These are phyloP conservation scores for Diaporthe batatas DNA, from an alignment of 2,329 filamentous ascomycete species.

Conservation along the genomic window DNA sequence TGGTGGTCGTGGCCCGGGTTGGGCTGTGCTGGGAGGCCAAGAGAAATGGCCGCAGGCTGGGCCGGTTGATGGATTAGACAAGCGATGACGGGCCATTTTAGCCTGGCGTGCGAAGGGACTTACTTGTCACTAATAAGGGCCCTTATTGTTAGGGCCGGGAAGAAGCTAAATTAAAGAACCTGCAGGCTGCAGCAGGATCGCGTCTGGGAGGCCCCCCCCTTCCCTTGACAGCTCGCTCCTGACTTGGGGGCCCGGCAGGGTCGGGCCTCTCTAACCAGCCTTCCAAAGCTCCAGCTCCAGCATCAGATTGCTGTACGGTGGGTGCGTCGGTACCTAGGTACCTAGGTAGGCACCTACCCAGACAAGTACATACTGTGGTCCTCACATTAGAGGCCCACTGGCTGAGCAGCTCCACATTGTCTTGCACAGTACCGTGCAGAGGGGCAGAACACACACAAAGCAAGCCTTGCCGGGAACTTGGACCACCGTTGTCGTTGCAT, in stretches of 20 bases:
- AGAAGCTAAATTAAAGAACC: constrained; percentile 13
- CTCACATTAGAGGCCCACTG: not conserved
- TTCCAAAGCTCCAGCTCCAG: constrained; percentile 5
- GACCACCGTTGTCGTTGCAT: not conserved
- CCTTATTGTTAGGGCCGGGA: not conserved
- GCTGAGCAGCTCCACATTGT: constrained; percentile 17
- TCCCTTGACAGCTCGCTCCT: constrained; percentile 21
- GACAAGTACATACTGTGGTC: not conserved
- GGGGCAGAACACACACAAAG: not conserved
- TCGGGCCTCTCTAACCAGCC: not conserved
- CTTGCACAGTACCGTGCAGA: not conserved
- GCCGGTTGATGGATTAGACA: constrained; percentile 30
- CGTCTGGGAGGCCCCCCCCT: constrained; percentile 26
- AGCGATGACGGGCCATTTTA: constrained; percentile 4
- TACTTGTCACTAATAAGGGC: not conserved
- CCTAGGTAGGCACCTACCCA: not conserved
- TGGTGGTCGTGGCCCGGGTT: not conserved
- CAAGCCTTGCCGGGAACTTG: constrained; percentile 1
- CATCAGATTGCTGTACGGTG: not conserved
- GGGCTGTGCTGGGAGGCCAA: constrained; percentile 15
- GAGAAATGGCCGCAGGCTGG: not conserved
- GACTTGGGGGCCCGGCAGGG: not conserved
- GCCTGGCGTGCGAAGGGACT: constrained; percentile 20
- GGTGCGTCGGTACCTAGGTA: not conserved
- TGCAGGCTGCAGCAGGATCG: constrained; percentile 23